Base-by-base conservation (phyloP, 2,329 filamentous ascomycete genomes). In the Phyllosticta citrichinensis region DNA sequence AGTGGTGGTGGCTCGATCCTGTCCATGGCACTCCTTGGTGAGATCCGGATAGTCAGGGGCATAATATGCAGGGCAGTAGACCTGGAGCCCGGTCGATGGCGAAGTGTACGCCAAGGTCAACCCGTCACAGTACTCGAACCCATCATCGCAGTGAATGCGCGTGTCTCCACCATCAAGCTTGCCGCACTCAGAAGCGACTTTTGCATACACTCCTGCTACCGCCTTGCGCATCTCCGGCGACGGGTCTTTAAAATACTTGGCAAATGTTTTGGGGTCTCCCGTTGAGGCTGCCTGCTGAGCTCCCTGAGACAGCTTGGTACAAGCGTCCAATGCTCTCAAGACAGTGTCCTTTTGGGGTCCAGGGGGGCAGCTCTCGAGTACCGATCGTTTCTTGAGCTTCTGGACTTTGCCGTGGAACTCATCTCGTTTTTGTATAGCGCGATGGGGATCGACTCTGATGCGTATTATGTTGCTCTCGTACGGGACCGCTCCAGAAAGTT, bases 231-330 rank as follows among this genome's bases (percentile, higher is more conserved):
- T 47, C 40, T n/a, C n/a, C n/a, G 71, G 64, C 12, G 74, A 71
- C 27, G 80, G 80, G 0, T 80, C 80, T 74, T 85, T 87, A 79
- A 87, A 89, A 77, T 85, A 87, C 68, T 85, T 82, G 40, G 71
- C 72, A 66, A 86, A 83, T 65, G 74, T 71, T 47, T 4, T 20
- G 3, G 77, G 76, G 0, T 75, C 65, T 27, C 80, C 81, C 0
- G 77, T 81, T 1, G 75, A 69, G 0, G 83, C 81, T 2, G 80
- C 81, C 0, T 71, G 68, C 0, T 81, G 77, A 10, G 85, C 84
- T 3, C 74, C 71, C 2, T 73, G 74, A 1, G 86, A 83, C 5
- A 86, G 74, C 17, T 71, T 74, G 5, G 76, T 73, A 67, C 84
- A 83, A 71, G 83, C 81, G 63, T 68, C 69, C 11, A 87, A 74